Evolutionary conservation across 192 early-diverging fungal genomes (phyloP).

Genomic region (Geranomyces variabilis): DNA sequence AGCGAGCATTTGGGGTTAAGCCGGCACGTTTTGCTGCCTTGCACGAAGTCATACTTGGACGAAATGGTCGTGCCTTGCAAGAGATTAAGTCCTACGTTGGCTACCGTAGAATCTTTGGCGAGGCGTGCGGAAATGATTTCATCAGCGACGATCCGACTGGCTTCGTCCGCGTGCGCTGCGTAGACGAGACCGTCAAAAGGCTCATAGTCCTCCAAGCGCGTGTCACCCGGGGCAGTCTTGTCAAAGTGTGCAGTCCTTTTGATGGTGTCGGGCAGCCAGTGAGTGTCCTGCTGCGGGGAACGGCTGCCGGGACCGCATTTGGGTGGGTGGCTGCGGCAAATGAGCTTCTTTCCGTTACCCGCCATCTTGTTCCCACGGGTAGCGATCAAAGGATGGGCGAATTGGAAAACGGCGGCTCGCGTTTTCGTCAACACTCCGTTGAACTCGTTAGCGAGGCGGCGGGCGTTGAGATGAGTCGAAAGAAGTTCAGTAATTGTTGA

Average conservation of each 20-base stretch:
- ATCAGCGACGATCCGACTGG: constrained; percentile 1
- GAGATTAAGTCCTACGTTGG: constrained; percentile 14
- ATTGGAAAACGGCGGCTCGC: too few species aligned
- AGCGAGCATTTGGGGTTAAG: too few species aligned
- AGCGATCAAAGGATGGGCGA: too few species aligned
- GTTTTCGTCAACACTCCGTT: too few species aligned
- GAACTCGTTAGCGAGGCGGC: too few species aligned
- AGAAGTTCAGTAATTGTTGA: too few species aligned
- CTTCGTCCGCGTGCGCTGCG: constrained; percentile 3
- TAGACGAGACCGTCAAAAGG: constrained; percentile 10
- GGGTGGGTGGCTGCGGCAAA: constrained; percentile 14
- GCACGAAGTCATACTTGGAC: too few species aligned
- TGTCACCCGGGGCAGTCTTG: constrained; percentile 7
- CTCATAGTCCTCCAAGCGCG: constrained; percentile 14
- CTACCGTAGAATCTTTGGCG: constrained; percentile 4
- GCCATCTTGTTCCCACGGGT: too few species aligned
- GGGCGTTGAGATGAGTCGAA: too few species aligned
- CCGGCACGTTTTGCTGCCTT: too few species aligned
- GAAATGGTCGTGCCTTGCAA: too few species aligned
- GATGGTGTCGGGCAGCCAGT: constrained; percentile 11
- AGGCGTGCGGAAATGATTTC: not conserved
- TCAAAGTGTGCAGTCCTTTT: not conserved
- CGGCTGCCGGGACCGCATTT: constrained; percentile 4
- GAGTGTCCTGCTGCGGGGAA: constrained; percentile 10
- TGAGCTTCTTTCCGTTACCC: too few species aligned